A percentile compares a stretch with the other conserved stretches of the same genome.
phyloP scores from a whole-genome alignment of 371 early-diverging fungal genomes.

The Rhizomucor pusillus region DNA sequence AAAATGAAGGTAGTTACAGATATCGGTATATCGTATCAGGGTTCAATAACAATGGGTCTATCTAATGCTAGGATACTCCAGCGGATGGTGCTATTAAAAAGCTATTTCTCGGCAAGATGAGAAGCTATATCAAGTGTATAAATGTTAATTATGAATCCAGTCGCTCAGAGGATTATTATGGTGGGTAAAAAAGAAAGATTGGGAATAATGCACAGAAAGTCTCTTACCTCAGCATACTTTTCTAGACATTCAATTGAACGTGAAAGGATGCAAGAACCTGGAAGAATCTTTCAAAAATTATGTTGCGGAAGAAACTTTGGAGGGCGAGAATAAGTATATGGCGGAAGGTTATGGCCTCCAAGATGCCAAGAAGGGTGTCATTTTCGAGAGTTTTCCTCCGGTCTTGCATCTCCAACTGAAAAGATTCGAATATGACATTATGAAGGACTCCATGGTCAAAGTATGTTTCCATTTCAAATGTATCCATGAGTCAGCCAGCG shows the following conservation, averaged over 20 bases:
- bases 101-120: slow-evolving; percentile 94
- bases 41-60: too few relatives aligned
- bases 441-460: slow-evolving; percentile 90
- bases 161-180: slow-evolving; percentile 70
- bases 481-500: background rate
- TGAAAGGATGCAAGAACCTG: slow-evolving; percentile 88
- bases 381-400: slow-evolving; percentile 93
- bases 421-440: slow-evolving; percentile 97
- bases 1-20: slow-evolving; percentile 74
- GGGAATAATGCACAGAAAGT: too few relatives aligned
- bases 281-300: slow-evolving; percentile 91
- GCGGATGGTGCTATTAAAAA: slow-evolving; percentile 92
- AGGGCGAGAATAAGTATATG: slow-evolving; percentile 97
- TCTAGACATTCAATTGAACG: slow-evolving; percentile 93
- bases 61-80: slow-evolving; percentile 55
- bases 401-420: slow-evolving; percentile 97
- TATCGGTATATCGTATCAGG: background rate
- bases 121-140: slow-evolving; percentile 91
- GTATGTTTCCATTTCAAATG: slow-evolving; percentile 24
- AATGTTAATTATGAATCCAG: slow-evolving; percentile 94
- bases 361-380: slow-evolving; percentile 95
- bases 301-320: slow-evolving; percentile 82
- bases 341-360: slow-evolving; percentile 96
- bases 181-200: slow-evolving; percentile 31
- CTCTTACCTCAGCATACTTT: slow-evolving; percentile 4